Conservation (phyloP, 371 early-diverging fungal species). For the Mortierella sp. region DNA sequence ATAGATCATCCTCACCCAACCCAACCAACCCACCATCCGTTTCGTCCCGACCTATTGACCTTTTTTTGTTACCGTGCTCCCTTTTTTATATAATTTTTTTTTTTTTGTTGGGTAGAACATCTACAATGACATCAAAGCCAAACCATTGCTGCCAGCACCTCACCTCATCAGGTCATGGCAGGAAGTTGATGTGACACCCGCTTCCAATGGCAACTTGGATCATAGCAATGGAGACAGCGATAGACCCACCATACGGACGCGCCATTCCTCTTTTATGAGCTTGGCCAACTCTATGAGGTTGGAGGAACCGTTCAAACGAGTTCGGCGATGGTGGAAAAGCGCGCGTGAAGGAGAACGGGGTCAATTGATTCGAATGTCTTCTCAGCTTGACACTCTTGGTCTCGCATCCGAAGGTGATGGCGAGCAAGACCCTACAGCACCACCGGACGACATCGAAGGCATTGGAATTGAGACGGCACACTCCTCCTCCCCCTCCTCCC, state of each 20-base stretch:
- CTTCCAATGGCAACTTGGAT: neutral
- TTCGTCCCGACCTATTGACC: no score
- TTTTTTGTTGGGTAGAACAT: conserved; percentile 27
- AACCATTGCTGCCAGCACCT: conserved; percentile 45
- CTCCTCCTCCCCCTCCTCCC: no score
- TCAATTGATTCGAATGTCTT: no score
- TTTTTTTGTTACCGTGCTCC: no score
- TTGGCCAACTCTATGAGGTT: conserved; percentile 20
- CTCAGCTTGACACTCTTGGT: conserved; percentile 1
- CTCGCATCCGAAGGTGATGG: neutral
- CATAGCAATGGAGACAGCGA: no score
- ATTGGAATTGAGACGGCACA: no score
- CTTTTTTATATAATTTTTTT: neutral
- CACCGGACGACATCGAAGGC: no score
- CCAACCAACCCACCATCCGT: no score
- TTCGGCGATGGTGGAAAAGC: conserved; percentile 33
- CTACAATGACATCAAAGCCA: conserved; percentile 44
- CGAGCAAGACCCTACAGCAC: neutral
- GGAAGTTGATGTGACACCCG: neutral
- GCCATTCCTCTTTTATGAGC: conserved; percentile 14
- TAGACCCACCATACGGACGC: conserved; percentile 2
- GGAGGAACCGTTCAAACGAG: conserved; percentile 17
- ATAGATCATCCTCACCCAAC: no score
- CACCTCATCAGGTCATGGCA: conserved; percentile 36
- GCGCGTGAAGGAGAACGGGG: conserved; percentile 13